Conservation (phyloP, 176 grass and related monocot species). For the Bromus sterilis region DNA sequence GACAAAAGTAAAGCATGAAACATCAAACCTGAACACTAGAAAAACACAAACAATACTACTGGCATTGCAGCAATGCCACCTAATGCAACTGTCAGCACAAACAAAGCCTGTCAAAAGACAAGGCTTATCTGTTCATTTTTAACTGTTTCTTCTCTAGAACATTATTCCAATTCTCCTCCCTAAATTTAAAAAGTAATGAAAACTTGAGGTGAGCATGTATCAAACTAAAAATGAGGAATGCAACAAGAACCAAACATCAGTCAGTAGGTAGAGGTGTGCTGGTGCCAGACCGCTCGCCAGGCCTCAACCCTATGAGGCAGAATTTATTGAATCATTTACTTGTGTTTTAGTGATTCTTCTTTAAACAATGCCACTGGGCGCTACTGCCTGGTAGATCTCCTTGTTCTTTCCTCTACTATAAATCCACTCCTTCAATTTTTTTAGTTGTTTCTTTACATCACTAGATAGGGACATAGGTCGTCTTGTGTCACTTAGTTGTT, state of each 20-base stretch:
- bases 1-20: background rate
- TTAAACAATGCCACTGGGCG: background rate
- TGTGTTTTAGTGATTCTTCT: background rate
- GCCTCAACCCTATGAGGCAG: background rate
- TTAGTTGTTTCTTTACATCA: slow-evolving; percentile 7
- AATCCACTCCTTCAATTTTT: background rate
- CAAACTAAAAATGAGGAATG: background rate
- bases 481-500: background rate
- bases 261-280: background rate
- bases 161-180: background rate
- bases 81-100: background rate
- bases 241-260: background rate
- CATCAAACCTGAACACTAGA: background rate
- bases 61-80: background rate
- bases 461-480: background rate
- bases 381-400: background rate
- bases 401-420: background rate
- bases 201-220: background rate
- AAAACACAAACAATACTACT: background rate
- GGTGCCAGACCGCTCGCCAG: background rate
- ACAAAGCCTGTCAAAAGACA: background rate
- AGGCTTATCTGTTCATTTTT: background rate
- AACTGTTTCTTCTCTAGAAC: background rate
- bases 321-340: background rate
- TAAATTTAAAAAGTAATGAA: background rate